Conservation (phyloP, 78 protist genomes). For the Speleostelium caveatum region DNA sequence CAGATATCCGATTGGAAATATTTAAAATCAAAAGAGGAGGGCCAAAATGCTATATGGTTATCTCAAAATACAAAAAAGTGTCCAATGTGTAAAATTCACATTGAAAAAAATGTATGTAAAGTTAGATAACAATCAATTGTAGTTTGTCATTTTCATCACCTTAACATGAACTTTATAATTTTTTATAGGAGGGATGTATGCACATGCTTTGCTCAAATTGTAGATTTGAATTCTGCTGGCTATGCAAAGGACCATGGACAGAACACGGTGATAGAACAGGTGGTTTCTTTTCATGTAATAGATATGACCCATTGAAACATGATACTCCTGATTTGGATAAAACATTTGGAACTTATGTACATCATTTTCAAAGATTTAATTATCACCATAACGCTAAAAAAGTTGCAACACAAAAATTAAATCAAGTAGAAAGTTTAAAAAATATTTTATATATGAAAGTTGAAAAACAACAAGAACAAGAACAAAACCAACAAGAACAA, state of each 20-base stretch:
- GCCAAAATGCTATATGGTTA: conserved; percentile 39
- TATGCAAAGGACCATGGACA: conserved; percentile 77
- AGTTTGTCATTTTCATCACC: no score
- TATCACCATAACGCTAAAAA: conserved; percentile 57
- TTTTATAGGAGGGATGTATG: conserved; percentile 82
- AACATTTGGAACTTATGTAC: conserved; percentile 39
- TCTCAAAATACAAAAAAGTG: conserved; percentile 56
- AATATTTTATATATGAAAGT: neutral
- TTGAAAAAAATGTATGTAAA: conserved; percentile 66
- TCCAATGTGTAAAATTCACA: conserved; percentile 58
- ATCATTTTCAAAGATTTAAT: conserved; percentile 41
- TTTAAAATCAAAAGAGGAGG: conserved; percentile 48
- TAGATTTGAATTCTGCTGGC: conserved; percentile 77
- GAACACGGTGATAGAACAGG: conserved; percentile 81
- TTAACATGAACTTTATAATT: no score
- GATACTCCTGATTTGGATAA: conserved; percentile 35
- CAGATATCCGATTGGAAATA: conserved; percentile 50
- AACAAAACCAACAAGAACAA: neutral
- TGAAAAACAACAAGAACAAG: neutral
- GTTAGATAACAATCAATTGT: no score
- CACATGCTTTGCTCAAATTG: conserved; percentile 75
- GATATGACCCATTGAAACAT: conserved; percentile 62
- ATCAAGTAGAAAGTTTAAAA: neutral
- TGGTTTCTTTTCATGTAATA: conserved; percentile 79
- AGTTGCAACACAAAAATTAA: conserved; percentile 7